Base-by-base conservation (phyloP, 225 moss, liverwort and hornwort genomes). In the Asterella californica region DNA sequence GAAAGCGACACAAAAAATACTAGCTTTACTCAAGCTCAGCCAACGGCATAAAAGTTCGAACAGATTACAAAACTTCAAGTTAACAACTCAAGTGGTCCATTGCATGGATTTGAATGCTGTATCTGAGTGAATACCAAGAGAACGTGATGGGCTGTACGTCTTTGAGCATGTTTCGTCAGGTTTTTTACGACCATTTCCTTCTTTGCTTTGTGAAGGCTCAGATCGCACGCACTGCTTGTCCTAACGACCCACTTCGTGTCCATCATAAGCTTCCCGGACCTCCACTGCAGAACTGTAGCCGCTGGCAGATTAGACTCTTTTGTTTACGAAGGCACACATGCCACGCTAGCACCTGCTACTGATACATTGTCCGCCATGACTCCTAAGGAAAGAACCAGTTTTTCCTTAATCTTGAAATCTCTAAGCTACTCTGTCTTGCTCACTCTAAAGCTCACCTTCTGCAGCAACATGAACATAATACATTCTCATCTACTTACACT, bases 211-310 rank as follows among this genome's bases (percentile, higher is more conserved):
- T 88, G 82, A 29, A 84, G 68, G 57, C 83, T 88, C 54, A 88
- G 75, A 78, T 82, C 78, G 48, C 84, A 84, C 47, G 79, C 82
- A 80, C 48, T 64, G 8, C 10, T 70, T 32, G 70, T 73, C 60
- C 78, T 82, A 27, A 83, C 77, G 9, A 84, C 75, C 82, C 82
- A 83, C 78, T 82, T 88, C 25, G 75, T 59, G 64, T 88, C 88
- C 12, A 63, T 75, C 33, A 74, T 70, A 30, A 88, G 79, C 82
- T 88, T 88, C 54, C 88, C 88, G 32, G 83, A 86, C 76, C 75
- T 86, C 88, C 88, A 88, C 62, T 82, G 86, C 80, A 88, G 72
- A 70, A 79, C 87, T 87, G 87, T 72, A 66, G 47, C 18, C 27
- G 67, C 10, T 57, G 30, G 17, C 32, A 78, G 32, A 27, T 45